A percentile compares a stretch with the other conserved stretches of the same genome.
Conservation (phyloP, 345 rosid species). For the Bretschneidera sinensis region DNA sequence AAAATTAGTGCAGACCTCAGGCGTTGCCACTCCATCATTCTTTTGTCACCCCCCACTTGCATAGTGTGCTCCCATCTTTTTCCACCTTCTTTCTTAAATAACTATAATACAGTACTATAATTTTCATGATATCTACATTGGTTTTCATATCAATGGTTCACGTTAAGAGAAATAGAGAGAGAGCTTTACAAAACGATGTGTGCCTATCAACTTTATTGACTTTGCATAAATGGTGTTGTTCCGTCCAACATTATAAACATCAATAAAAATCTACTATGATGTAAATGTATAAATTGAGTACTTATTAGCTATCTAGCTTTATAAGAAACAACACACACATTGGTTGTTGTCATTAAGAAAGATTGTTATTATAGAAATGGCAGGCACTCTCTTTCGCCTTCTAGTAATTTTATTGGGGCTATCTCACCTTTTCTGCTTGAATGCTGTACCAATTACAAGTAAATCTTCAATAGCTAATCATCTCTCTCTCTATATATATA, state of each 20-base stretch:
- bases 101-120: too few relatives aligned
- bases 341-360: conserved; percentile 1
- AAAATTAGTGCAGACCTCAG: conserved; percentile 15
- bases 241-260: conserved; percentile 3
- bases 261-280: conserved; percentile 10
- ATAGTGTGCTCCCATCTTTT: conserved; percentile 27
- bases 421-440: conserved; percentile 25
- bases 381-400: conserved; percentile 26
- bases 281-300: conserved; percentile 13
- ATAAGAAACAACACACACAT: not conserved
- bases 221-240: conserved; percentile 8
- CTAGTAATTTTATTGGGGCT: conserved; percentile 32
- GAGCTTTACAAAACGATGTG: not conserved
- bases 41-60: conserved; percentile 34
- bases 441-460: conserved; percentile 43
- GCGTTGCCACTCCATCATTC: conserved; percentile 17
- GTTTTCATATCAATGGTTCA: conserved; percentile 3
- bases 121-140: too few relatives aligned
- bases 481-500: not conserved
- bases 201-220: conserved; percentile 22
- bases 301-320: not conserved
- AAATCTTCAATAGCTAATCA: conserved; percentile 17
- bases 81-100: conserved; percentile 8
- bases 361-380: conserved; percentile 30
- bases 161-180: not conserved